A percentile compares a stretch with the other conserved stretches of the same genome.
Conservation (phyloP, 2,329 filamentous ascomycete species). For the Verruconis gallopava region DNA sequence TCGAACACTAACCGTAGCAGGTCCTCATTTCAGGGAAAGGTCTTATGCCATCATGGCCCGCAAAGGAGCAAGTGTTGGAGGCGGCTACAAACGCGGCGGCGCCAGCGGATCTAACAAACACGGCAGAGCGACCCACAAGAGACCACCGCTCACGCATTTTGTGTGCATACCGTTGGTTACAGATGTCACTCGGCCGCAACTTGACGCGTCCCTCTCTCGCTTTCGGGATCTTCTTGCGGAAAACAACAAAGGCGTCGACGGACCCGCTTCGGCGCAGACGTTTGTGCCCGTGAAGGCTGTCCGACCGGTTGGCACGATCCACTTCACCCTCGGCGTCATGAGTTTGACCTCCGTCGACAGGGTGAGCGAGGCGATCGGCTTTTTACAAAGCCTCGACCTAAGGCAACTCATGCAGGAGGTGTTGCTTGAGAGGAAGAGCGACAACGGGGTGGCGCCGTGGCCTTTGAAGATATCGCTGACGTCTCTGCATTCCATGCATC, state of each 20-base stretch:
- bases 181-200: conserved; percentile 44
- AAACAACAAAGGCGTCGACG: not conserved
- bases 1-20: too few relatives aligned
- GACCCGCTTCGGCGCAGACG: not conserved
- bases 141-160: conserved; percentile 52
- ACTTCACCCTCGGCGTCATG: conserved; percentile 83
- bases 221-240: conserved; percentile 46
- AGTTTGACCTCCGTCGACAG: conserved; percentile 35
- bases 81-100: not conserved
- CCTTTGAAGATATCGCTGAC: conserved; percentile 29
- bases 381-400: conserved; percentile 34
- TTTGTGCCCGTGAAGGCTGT: conserved; percentile 54
- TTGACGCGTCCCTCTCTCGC: conserved; percentile 46
- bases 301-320: conserved; percentile 65
- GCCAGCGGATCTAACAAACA: not conserved
- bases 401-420: conserved; percentile 3
- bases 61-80: not conserved
- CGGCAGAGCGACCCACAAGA: conserved; percentile 11
- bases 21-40: too few relatives aligned
- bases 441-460: not conserved
- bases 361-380: not conserved
- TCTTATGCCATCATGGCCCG: conserved; percentile 5
- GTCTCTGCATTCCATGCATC: conserved; percentile 48
- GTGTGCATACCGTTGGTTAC: conserved; percentile 63
- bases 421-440: too few relatives aligned